These are phyloP conservation scores for Loxodes magnus DNA, from an alignment of 73 alveolate genomes.

Conservation along the genomic window DNA sequence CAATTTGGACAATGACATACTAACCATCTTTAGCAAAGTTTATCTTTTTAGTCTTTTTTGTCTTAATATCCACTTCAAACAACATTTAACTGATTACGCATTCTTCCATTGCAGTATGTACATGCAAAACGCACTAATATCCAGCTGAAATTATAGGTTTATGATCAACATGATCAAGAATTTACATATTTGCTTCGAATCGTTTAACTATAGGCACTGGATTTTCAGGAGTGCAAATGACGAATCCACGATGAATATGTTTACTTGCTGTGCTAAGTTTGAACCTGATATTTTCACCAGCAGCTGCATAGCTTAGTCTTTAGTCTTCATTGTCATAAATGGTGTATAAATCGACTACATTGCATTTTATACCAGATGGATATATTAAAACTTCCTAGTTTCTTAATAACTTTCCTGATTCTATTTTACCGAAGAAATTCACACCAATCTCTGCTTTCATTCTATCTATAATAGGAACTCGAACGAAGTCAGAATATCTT, in stretches of 20 bases:
- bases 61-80: constrained; percentile 33
- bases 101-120: constrained; percentile 83
- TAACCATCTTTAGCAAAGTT: constrained; percentile 1
- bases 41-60: constrained; percentile 48
- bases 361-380: constrained; percentile 21
- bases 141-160: constrained; percentile 46
- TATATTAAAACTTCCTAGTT: constrained; percentile 25
- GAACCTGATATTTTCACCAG: constrained; percentile 43
- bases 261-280: constrained; percentile 30
- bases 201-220: constrained; percentile 22
- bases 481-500: constrained; percentile 85
- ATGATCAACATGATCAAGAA: constrained; percentile 33
- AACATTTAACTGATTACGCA: constrained; percentile 49
- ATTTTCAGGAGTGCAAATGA: constrained; percentile 30
- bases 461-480: constrained; percentile 53
- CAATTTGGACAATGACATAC: neutral
- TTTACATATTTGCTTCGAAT: constrained; percentile 34
- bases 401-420: constrained; percentile 36
- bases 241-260: constrained; percentile 36
- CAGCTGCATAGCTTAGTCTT: constrained; percentile 30
- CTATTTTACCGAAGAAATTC: constrained; percentile 34
- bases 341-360: constrained; percentile 20
- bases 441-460: constrained; percentile 22
- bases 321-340: constrained; percentile 29
- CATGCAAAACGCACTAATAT: constrained; percentile 56